phyloP scores from a whole-genome alignment of 164 flowering plant genomes.

The Macadamia tetraphylla region DNA sequence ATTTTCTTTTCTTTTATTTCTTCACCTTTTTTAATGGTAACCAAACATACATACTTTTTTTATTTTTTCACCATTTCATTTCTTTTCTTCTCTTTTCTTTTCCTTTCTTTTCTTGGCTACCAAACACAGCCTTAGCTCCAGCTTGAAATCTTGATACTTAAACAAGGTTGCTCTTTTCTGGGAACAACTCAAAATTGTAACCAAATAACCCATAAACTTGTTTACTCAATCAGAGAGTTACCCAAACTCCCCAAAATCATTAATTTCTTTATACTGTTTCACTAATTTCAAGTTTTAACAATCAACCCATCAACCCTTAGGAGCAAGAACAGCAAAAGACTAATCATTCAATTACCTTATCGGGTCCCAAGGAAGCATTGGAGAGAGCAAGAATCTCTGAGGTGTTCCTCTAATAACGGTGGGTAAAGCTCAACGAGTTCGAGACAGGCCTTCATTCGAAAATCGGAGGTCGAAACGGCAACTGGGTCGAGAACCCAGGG shows the following conservation, averaged over 20 bases:
- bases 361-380: too few relatives aligned
- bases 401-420: too few relatives aligned
- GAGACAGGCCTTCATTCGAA: constrained; percentile 59
- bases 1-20: too few relatives aligned
- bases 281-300: neutral
- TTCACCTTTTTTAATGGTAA: too few relatives aligned
- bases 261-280: neutral
- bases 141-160: neutral
- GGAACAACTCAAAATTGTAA: neutral
- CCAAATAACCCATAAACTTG: neutral
- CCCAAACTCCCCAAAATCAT: neutral
- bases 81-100: too few relatives aligned
- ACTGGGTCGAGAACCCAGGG: constrained; percentile 98
- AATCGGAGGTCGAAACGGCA: constrained; percentile 67
- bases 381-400: too few relatives aligned
- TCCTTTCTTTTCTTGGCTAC: too few relatives aligned
- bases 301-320: neutral
- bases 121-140: neutral
- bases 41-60: too few relatives aligned
- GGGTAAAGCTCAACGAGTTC: constrained; percentile 15
- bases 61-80: too few relatives aligned
- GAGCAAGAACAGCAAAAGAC: neutral
- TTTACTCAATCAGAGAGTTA: neutral
- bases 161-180: neutral
- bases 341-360: too few relatives aligned